A percentile compares a stretch with the other conserved stretches of the same genome.
phyloP scores from a whole-genome alignment of 371 early-diverging fungal species.

The Zychaea mexicana region DNA sequence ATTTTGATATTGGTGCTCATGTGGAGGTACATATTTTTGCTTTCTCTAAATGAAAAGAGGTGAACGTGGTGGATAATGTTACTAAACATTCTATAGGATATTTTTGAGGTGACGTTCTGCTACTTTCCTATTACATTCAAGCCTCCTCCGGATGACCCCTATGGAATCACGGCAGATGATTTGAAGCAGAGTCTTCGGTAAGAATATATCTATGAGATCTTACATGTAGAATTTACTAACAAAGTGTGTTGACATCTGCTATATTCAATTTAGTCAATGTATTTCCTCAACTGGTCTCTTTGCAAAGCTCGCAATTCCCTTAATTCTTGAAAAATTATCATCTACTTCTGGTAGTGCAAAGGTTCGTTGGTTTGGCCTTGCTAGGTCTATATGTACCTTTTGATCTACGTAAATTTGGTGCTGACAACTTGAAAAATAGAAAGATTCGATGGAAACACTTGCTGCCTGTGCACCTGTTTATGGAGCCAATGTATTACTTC shows the following conservation, averaged over 20 bases:
- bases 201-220: neutral
- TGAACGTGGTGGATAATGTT: constrained; percentile 26
- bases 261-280: constrained; percentile 49
- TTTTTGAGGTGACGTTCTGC: constrained; percentile 95
- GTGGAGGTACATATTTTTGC: constrained; percentile 61
- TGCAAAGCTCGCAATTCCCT: constrained; percentile 79
- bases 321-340: constrained; percentile 88
- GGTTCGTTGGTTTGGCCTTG: constrained; percentile 43
- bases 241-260: neutral
- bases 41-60: too few relatives aligned
- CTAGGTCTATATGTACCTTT: neutral
- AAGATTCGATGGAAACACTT: constrained; percentile 86
- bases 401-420: constrained; percentile 1
- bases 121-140: constrained; percentile 99
- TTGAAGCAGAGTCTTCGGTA: constrained; percentile 76
- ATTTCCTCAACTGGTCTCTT: constrained; percentile 75
- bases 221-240: neutral
- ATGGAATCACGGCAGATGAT: constrained; percentile 90
- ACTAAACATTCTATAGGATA: too few relatives aligned
- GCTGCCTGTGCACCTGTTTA: constrained; percentile 80
- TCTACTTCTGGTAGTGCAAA: constrained; percentile 89
- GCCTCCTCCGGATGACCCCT: constrained; percentile 92
- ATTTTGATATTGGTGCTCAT: constrained; percentile 76
- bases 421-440: constrained; percentile 34
- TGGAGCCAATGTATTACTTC: constrained; percentile 61